These are phyloP conservation scores for Prunus fruticosa DNA, from an alignment of 306 rosid species.

Conservation along the genomic window DNA sequence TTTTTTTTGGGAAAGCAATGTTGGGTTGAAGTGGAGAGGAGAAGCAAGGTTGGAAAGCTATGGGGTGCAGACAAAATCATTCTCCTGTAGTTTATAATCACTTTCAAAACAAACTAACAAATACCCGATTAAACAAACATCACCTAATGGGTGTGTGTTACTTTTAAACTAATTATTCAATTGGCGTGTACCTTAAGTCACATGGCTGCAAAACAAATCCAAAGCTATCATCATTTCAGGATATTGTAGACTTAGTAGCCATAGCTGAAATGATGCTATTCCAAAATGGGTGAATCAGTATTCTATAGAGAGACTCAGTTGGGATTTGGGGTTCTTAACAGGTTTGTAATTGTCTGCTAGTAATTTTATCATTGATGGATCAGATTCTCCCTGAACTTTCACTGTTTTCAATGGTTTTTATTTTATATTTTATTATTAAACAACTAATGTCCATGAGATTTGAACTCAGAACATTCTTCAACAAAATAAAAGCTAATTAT, in stretches of 20 bases:
- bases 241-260: constrained; percentile 1
- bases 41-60: constrained; percentile 67
- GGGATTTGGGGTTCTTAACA: constrained; percentile 1
- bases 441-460: too few relatives aligned
- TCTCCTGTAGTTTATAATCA: constrained; percentile 36
- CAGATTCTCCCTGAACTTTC: too few relatives aligned
- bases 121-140: constrained; percentile 38
- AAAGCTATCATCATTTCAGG: constrained; percentile 44
- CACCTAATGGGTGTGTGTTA: constrained; percentile 50
- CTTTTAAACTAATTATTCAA: constrained; percentile 60
- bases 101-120: constrained; percentile 68
- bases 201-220: constrained; percentile 36
- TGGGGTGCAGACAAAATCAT: constrained; percentile 34
- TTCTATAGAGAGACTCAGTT: not conserved
- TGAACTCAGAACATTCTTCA: too few relatives aligned
- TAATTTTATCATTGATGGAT: constrained; percentile 1
- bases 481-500: too few relatives aligned
- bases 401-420: too few relatives aligned
- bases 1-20: constrained; percentile 9
- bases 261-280: constrained; percentile 15
- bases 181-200: constrained; percentile 69
- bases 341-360: constrained; percentile 17
- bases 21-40: constrained; percentile 67
- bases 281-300: not conserved
- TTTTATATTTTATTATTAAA: too few relatives aligned